Base-by-base conservation (phyloP, 148 eudicot genomes). In the Pharnaceum exiguum region DNA sequence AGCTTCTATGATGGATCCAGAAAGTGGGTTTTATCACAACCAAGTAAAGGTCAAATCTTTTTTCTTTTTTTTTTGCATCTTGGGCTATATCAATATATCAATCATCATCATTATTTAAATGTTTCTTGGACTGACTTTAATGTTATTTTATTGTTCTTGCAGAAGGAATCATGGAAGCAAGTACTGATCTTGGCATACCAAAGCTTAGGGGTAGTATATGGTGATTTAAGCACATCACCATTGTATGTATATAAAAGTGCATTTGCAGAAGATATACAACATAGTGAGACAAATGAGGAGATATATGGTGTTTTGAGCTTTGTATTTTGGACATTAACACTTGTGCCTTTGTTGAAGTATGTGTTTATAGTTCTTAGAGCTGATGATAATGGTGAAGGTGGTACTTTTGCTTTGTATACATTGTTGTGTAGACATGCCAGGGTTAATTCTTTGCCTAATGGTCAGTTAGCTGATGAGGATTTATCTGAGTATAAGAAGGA, bases 351-450 rank as follows among this genome's bases (percentile, higher is more conserved):
- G 23, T 72, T 90, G 1, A 90, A 90, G 52, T 90, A 90, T 63
- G 97, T 90, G 56, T 86, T 90, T 42, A 81, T 90, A 46, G 97
- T 90, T 23, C 80, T 90, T 24, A 81, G 70, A 77, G 97, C 97
- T 40, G 95, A 90, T 70, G 99, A 94, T 54, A 86, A 89, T 78
- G 96, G 99, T 28, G 99, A 94, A 84, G 99, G 99, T 19, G 99
- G 99, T 35, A 94, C 99, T 59, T 94, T 94, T 71, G 95, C 99
- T 18, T 62, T 94, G 55, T 94, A 94, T 64, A 76, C 99, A 4
- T 69, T 94, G 4, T 74, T 94, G 1, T 89, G 96, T 55, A 58
- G 99, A 50, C 89, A 94, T 62, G 99, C 96, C 62, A 81, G 83
- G 23, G 83, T 94, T 12, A 94, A 77, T 71, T 69, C 95, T n/a